These are phyloP conservation scores for Strobilomyces dryophilus DNA, from an alignment of 768 basidiomycete genomes.

Conservation along the genomic window DNA sequence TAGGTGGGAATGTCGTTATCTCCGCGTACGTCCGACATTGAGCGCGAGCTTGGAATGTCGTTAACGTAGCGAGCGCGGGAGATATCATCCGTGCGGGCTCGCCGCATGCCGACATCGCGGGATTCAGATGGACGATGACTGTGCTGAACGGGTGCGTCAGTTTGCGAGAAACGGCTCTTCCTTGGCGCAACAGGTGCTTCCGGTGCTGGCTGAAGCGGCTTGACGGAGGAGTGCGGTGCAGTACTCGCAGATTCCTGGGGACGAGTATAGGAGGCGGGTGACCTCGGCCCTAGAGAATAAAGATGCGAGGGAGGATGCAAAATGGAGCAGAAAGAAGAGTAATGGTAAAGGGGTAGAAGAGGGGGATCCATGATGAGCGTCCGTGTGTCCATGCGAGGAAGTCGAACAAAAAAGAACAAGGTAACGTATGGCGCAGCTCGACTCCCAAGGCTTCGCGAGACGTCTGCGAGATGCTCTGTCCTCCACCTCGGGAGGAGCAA, in stretches of 20 bases:
- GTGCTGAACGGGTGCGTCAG: constrained; percentile 10
- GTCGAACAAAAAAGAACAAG: constrained; percentile 35
- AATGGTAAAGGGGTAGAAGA: constrained; percentile 30
- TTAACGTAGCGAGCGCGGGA: constrained; percentile 14
- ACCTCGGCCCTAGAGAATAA: constrained; percentile 41
- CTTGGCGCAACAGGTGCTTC: constrained; percentile 9
- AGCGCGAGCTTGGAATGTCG: constrained; percentile 17
- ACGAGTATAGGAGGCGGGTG: constrained; percentile 33
- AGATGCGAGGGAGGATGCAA: constrained; percentile 28
- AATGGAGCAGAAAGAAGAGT: constrained; percentile 28
- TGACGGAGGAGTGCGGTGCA: constrained; percentile 9
- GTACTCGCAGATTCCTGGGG: constrained; percentile 19
- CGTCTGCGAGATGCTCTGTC: constrained; percentile 30
- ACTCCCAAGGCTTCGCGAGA: constrained; percentile 47
- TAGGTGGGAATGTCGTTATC: constrained; percentile 16
- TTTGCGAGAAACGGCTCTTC: constrained; percentile 24
- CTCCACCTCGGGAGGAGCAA: constrained; percentile 38
- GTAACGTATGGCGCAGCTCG: constrained; percentile 31
- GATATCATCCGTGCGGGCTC: constrained; percentile 19
- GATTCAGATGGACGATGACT: constrained; percentile 10
- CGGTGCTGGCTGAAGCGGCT: constrained; percentile 12
- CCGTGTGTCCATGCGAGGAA: constrained; percentile 38
- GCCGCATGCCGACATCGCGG: constrained; percentile 15
- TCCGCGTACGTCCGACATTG: constrained; percentile 15
- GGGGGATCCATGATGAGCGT: constrained; percentile 39